These are phyloP conservation scores for Leersia perrieri DNA, from an alignment of 176 grass and related monocot species.

Conservation along the genomic window DNA sequence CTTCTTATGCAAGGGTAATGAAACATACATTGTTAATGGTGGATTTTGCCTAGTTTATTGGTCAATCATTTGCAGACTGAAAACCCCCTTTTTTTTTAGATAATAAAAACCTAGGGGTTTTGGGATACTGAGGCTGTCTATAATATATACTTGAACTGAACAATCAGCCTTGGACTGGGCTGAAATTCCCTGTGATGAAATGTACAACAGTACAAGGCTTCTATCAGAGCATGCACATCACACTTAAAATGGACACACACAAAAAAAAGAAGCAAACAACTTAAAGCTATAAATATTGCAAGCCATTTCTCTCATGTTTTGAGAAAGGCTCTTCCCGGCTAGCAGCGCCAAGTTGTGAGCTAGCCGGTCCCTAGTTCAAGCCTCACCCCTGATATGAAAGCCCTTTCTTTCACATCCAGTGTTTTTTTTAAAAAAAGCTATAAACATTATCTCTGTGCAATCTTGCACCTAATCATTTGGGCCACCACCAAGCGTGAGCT, in stretches of 20 bases:
- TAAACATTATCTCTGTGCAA: constrained; percentile 26
- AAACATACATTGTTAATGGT: too few relatives aligned
- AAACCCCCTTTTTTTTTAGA: too few relatives aligned
- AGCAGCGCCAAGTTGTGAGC: too few relatives aligned
- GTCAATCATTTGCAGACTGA: too few relatives aligned
- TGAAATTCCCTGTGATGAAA: background rate
- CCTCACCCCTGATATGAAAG: too few relatives aligned
- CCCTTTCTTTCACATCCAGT: too few relatives aligned
- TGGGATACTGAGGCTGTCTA: background rate
- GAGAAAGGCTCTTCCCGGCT: too few relatives aligned
- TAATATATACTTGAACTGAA: background rate
- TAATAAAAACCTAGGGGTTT: background rate
- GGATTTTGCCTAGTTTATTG: too few relatives aligned
- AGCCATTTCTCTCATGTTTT: too few relatives aligned
- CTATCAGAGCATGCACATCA: background rate
- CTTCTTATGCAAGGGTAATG: too few relatives aligned
- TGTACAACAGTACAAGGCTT: background rate
- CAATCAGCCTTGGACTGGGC: background rate
- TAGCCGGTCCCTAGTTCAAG: too few relatives aligned
- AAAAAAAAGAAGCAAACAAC: background rate
- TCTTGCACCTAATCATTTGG: constrained; percentile 28
- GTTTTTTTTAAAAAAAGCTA: too few relatives aligned
- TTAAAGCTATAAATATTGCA: constrained; percentile 35
- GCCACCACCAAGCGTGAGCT: constrained; percentile 29
- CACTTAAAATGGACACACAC: background rate